Percentiles rank a stretch among this genome's conserved stretches.
Conservation (phyloP, 73 alveolate species). For the Paramecium pentaurelia region DNA sequence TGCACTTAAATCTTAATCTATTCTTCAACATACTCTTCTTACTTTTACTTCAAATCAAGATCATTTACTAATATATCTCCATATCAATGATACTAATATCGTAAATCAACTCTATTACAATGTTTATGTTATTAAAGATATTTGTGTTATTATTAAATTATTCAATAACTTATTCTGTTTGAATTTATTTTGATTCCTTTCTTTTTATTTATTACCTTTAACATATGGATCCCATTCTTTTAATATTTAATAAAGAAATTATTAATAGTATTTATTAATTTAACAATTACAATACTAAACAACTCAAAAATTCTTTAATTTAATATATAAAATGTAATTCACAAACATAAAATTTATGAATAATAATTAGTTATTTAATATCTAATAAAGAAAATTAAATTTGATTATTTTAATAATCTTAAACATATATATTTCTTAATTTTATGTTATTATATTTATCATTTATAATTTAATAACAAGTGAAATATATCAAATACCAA, state of each 20-base stretch:
- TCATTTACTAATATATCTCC: neutral
- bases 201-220: neutral
- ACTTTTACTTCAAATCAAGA: neutral
- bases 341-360: too few species aligned
- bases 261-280: neutral
- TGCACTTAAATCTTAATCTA: neutral
- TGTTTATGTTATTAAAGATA: neutral
- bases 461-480: too few species aligned
- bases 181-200: neutral
- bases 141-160: neutral
- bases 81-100: conserved; percentile 17
- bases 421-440: too few species aligned
- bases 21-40: neutral
- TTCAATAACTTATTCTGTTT: neutral
- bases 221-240: neutral
- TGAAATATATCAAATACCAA: too few species aligned
- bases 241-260: neutral
- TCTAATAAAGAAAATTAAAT: too few species aligned
- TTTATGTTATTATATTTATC: too few species aligned
- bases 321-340: too few species aligned
- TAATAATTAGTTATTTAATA: too few species aligned
- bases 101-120: neutral
- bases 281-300: neutral
- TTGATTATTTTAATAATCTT: too few species aligned
- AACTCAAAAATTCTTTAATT: too few species aligned